A percentile compares a stretch with the other conserved stretches of the same genome.
phyloP scores from a whole-genome alignment of 2,329 filamentous ascomycete genomes.

The Gremmenia infestans region DNA sequence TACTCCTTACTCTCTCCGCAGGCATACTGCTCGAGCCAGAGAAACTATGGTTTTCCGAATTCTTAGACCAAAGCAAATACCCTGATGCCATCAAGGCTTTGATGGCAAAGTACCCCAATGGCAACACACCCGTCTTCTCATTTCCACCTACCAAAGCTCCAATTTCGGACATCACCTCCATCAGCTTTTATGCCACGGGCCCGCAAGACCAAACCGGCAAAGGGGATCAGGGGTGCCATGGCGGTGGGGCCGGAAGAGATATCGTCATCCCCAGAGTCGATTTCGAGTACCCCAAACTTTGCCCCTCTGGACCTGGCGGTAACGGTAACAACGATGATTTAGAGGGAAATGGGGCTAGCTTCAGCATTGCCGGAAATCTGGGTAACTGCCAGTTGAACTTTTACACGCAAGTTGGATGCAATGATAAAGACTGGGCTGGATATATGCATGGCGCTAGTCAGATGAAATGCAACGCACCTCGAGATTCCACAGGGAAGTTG shows the following conservation, averaged over 20 bases:
- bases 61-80: too few species aligned
- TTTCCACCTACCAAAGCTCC: too few species aligned
- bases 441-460: background rate
- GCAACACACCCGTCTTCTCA: too few species aligned
- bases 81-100: background rate
- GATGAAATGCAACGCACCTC: background rate
- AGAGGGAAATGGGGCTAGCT: constrained; percentile 1
- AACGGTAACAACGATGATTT: constrained; percentile 2
- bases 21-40: too few species aligned
- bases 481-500: background rate
- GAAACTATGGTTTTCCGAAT: too few species aligned
- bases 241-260: background rate
- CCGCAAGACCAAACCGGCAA: too few species aligned
- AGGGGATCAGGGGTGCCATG: background rate
- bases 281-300: background rate
- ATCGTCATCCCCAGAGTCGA: background rate
- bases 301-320: background rate
- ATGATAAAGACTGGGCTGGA: background rate
- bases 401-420: background rate
- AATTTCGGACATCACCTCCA: background rate
- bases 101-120: background rate
- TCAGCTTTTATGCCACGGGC: background rate
- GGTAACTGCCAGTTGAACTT: background rate
- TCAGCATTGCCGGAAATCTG: background rate
- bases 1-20: too few species aligned